These are phyloP conservation scores for Hypsizygus marmoreus DNA, from an alignment of 768 basidiomycete species.

Conservation along the genomic window DNA sequence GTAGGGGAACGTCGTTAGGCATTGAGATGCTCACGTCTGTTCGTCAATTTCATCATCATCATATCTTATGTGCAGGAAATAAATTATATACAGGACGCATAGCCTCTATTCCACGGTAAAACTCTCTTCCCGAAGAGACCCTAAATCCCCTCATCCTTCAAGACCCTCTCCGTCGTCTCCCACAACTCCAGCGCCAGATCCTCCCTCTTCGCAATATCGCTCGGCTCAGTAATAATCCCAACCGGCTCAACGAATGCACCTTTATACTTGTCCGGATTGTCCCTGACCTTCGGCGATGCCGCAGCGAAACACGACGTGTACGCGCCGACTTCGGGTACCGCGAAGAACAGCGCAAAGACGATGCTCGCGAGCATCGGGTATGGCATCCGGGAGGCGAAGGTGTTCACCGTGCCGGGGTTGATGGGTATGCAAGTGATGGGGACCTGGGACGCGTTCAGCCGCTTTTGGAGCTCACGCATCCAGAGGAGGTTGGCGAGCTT, in stretches of 20 bases:
- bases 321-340: slow-evolving; percentile 32
- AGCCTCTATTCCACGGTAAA: too few species aligned
- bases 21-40: too few species aligned
- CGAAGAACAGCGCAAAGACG: slow-evolving; percentile 27
- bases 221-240: slow-evolving; percentile 26
- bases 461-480: slow-evolving; percentile 47
- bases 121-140: background rate
- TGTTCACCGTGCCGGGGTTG: slow-evolving; percentile 38
- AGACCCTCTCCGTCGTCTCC: slow-evolving; percentile 32
- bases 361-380: slow-evolving; percentile 20
- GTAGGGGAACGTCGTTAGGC: too few species aligned
- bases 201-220: slow-evolving; percentile 29
- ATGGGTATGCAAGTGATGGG: slow-evolving; percentile 34
- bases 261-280: slow-evolving; percentile 33
- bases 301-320: slow-evolving; percentile 43
- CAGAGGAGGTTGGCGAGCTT: slow-evolving; percentile 51
- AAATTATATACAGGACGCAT: too few species aligned
- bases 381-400: slow-evolving; percentile 24
- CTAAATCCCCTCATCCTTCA: slow-evolving; percentile 25
- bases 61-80: background rate
- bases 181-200: slow-evolving; percentile 40
- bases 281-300: slow-evolving; percentile 32
- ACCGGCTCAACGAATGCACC: slow-evolving; percentile 40
- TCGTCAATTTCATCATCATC: too few species aligned
- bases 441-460: slow-evolving; percentile 30